phyloP scores from a whole-genome alignment of 495 filamentous ascomycete genomes.

The Penicillium turbatum region DNA sequence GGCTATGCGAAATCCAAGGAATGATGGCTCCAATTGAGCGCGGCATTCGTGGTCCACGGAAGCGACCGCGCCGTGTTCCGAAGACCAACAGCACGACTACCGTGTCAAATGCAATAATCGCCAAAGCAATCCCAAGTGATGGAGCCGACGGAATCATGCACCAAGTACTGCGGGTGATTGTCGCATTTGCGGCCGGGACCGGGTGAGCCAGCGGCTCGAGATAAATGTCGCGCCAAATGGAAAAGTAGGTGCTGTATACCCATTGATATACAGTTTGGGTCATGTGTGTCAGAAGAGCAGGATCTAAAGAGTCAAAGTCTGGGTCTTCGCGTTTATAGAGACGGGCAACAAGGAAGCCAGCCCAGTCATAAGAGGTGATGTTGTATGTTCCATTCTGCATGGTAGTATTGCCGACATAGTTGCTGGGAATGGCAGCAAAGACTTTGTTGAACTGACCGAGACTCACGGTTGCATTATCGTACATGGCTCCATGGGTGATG shows the following conservation, averaged over 20 bases:
- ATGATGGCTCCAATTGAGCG: constrained; percentile 39
- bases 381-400: constrained; percentile 26
- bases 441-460: constrained; percentile 42
- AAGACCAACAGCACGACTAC: constrained; percentile 38
- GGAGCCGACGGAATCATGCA: constrained; percentile 34
- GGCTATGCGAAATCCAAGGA: constrained; percentile 40
- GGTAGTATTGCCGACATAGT: constrained; percentile 30
- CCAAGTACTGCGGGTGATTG: constrained; percentile 34
- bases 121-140: constrained; percentile 29
- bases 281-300: constrained; percentile 21
- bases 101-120: constrained; percentile 37
- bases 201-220: constrained; percentile 26
- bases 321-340: constrained; percentile 31
- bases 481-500: constrained; percentile 32
- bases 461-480: constrained; percentile 37
- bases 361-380: constrained; percentile 40
- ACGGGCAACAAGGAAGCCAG: constrained; percentile 38
- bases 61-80: constrained; percentile 36
- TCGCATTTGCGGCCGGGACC: constrained; percentile 23
- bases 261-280: constrained; percentile 39
- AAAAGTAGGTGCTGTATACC: constrained; percentile 43
- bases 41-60: constrained; percentile 37
- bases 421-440: constrained; percentile 39
- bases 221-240: constrained; percentile 37
- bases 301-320: constrained; percentile 26